A percentile compares a stretch with the other conserved stretches of the same genome.
Conservation (phyloP, 176 grass and related monocot species). For the Panicum miliaceum region DNA sequence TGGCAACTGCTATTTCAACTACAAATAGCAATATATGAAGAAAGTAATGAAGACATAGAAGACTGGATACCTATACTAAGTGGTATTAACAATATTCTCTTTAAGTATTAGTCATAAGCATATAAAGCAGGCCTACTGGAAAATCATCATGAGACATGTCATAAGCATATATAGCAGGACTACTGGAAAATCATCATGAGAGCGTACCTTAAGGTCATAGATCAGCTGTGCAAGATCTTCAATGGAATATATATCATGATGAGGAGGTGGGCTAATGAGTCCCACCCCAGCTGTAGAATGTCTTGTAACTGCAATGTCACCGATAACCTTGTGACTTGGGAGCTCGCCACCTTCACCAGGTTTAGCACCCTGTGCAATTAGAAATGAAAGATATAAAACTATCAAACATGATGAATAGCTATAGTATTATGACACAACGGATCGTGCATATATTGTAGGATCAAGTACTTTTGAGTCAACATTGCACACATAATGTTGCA, state of each 20-base stretch:
- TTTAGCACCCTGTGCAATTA: conserved; percentile 62
- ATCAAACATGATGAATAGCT: background rate
- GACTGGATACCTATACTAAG: background rate
- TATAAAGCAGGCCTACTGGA: background rate
- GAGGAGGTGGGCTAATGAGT: conserved; percentile 76
- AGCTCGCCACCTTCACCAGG: conserved; percentile 78
- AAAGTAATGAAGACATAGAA: background rate
- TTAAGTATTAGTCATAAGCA: background rate
- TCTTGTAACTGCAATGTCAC: conserved; percentile 64
- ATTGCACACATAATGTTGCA: background rate
- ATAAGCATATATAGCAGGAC: background rate
- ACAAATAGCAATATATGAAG: conserved; percentile 19
- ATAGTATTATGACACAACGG: background rate
- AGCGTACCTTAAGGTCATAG: conserved; percentile 69
- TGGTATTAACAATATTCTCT: background rate
- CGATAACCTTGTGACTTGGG: conserved; percentile 68
- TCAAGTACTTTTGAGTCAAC: background rate
- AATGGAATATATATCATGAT: conserved; percentile 85
- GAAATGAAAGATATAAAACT: background rate
- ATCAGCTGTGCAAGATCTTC: conserved; percentile 77
- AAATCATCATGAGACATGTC: conserved; percentile 15
- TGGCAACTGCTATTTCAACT: conserved; percentile 9
- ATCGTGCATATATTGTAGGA: background rate
- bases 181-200: conserved; percentile 17
- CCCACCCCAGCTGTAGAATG: conserved; percentile 75